Conservation (phyloP, 2,329 filamentous ascomycete genomes). For the Trichoderma koningii region DNA sequence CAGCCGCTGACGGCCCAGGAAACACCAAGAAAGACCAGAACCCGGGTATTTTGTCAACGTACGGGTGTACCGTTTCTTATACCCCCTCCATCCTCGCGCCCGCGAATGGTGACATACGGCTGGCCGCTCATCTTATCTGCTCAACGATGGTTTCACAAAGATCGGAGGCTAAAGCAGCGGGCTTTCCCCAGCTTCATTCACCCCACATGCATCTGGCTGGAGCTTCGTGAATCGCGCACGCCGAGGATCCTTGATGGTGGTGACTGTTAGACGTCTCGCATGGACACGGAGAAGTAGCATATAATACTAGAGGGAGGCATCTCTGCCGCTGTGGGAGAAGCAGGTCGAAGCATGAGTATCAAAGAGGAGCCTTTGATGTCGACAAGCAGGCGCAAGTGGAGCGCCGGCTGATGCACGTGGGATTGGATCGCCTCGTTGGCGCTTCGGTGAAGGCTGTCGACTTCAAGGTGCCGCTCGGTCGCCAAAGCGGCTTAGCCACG, state of each 20-base stretch:
- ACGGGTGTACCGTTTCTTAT: constrained; percentile 53
- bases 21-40: background rate
- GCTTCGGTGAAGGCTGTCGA: constrained; percentile 18
- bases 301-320: background rate
- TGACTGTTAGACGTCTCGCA: constrained; percentile 11
- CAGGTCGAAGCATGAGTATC: constrained; percentile 4
- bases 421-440: constrained; percentile 15
- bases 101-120: constrained; percentile 57
- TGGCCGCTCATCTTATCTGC: constrained; percentile 43
- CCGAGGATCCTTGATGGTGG: background rate
- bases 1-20: background rate
- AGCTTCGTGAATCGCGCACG: constrained; percentile 2
- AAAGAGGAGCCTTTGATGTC: constrained; percentile 9
- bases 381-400: constrained; percentile 13
- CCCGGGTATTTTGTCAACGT: background rate
- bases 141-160: background rate
- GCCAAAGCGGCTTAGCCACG: constrained; percentile 30
- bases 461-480: constrained; percentile 30
- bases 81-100: constrained; percentile 49
- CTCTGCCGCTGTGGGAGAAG: no score
- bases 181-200: constrained; percentile 6
- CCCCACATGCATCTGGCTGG: constrained; percentile 23
- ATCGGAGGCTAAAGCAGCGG: constrained; percentile 6
- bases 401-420: constrained; percentile 19
- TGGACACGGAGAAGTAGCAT: background rate